phyloP scores from a whole-genome alignment of 2,329 filamentous ascomycete genomes.

The Aureobasidium pullulans region DNA sequence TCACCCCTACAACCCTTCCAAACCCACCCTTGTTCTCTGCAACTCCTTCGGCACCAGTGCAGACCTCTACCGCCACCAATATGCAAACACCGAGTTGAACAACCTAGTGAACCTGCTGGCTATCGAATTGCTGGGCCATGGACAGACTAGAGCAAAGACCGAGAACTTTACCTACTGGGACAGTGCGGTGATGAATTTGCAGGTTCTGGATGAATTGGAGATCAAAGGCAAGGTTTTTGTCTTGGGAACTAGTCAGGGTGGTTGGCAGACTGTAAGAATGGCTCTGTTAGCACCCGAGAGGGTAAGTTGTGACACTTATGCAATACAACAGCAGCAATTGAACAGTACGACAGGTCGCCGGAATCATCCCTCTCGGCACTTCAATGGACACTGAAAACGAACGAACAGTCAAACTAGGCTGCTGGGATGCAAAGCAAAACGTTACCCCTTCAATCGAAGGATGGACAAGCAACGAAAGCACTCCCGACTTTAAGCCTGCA shows the following conservation, averaged over 20 bases:
- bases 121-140: conserved; percentile 48
- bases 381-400: conserved; percentile 45
- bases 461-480: conserved; percentile 33
- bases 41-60: conserved; percentile 46
- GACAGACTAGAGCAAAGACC: conserved; percentile 36
- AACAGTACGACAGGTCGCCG: conserved; percentile 34
- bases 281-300: conserved; percentile 43
- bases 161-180: conserved; percentile 51
- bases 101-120: conserved; percentile 43
- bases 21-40: conserved; percentile 45
- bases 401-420: conserved; percentile 36
- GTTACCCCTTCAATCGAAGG: conserved; percentile 31
- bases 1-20: conserved; percentile 28
- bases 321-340: not conserved
- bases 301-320: conserved; percentile 24
- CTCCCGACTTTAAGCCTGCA: conserved; percentile 36
- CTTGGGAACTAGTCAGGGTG: conserved; percentile 47
- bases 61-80: conserved; percentile 32
- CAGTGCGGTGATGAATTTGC: conserved; percentile 39
- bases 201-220: conserved; percentile 33
- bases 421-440: conserved; percentile 39
- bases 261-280: conserved; percentile 47
- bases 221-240: conserved; percentile 39
- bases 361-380: conserved; percentile 46
- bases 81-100: conserved; percentile 23